Evolutionary conservation across 2,329 filamentous ascomycete species (phyloP), one percentile per base, ranked within the genome.

Genomic region (Diaporthe vaccinii): DNA sequence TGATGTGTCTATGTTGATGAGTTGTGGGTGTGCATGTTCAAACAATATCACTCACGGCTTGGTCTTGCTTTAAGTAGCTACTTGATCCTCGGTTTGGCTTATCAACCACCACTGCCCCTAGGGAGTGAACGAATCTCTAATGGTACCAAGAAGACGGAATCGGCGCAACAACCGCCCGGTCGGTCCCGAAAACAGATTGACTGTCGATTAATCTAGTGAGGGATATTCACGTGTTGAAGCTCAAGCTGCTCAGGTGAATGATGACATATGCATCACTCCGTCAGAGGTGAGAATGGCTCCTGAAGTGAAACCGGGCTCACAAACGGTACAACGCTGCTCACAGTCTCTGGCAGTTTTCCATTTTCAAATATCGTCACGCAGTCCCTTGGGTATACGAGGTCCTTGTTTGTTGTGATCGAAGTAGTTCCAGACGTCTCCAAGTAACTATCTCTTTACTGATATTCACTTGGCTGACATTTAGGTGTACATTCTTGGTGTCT

Each of bases 401-500:
- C 34, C 34, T 34, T 34, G 34, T 34, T 6, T 34, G 34, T 34
- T 34, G 34, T 34, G 34, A 8, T 9, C 34, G 41, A 53, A 69
- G 22, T 15, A 69, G 7, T 17, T 17, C 41, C 41, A 44, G 41
- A 44, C 7, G 15, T 17, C 15, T 44, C 41, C 15, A 44, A 41
- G 17, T 15, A 14, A 17, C 5, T 44, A 44, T 20, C 15, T 15
- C 14, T 44, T 74, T 75, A n/a, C n/a, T n/a, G n/a, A n/a, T n/a
- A n/a, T n/a, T n/a, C n/a, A n/a, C n/a, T n/a, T n/a, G n/a, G n/a
- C n/a, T n/a, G n/a, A n/a, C n/a, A n/a, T n/a, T n/a, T n/a, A n/a
- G n/a, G n/a, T n/a, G n/a, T 49, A 49, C 68, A n/a, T 68, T 65
- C 39, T 57, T 9, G 25, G 51, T 39, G 49, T 31, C 12, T 57